phyloP scores from a whole-genome alignment of 73 alveolate species.

The Paramecium pentaurelia region DNA sequence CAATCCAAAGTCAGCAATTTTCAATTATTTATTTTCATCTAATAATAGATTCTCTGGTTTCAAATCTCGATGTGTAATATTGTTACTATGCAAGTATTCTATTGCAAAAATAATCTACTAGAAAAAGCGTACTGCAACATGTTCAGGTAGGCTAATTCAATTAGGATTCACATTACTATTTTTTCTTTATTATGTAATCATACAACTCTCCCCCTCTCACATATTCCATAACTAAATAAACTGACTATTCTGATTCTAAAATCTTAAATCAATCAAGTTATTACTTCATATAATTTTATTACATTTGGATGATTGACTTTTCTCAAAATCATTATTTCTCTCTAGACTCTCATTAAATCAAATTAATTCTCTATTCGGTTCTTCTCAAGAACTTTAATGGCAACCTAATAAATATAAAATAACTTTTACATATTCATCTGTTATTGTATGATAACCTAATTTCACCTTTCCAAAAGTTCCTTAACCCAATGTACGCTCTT shows the following conservation, averaged over 20 bases:
- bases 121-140: background rate
- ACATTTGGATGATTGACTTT: constrained; percentile 30
- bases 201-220: constrained; percentile 86
- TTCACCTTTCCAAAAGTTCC: constrained; percentile 28
- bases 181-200: constrained; percentile 70
- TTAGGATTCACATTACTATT: background rate
- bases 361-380: constrained; percentile 12
- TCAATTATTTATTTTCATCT: constrained; percentile 65
- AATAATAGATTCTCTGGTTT: constrained; percentile 70
- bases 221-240: constrained; percentile 82
- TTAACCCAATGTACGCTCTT: constrained; percentile 25
- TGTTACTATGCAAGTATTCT: constrained; percentile 65
- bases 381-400: constrained; percentile 47
- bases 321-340: constrained; percentile 38
- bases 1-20: constrained; percentile 79
- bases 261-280: background rate
- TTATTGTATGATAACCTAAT: background rate
- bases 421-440: background rate
- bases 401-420: background rate
- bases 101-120: constrained; percentile 61
- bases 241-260: constrained; percentile 68
- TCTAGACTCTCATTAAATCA: constrained; percentile 34
- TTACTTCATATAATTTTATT: constrained; percentile 37
- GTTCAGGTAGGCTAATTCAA: background rate
- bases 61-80: constrained; percentile 71